Conservation (phyloP, 371 early-diverging fungal genomes). For the Funneliformis caledonium region DNA sequence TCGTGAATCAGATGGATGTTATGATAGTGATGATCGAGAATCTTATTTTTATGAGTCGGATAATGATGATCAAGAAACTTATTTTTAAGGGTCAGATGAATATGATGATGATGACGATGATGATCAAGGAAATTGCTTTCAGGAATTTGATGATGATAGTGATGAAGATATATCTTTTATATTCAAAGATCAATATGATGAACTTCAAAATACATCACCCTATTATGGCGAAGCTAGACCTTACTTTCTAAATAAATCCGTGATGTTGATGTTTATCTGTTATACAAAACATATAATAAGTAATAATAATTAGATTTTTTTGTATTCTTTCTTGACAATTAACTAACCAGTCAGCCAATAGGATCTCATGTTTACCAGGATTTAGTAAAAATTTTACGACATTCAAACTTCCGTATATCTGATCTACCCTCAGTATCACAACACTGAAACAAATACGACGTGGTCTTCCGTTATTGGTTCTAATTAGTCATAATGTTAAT, state of each 20-base stretch:
- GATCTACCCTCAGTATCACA: neutral
- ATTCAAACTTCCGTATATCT: neutral
- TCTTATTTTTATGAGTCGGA: too few species aligned
- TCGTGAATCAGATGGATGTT: too few species aligned
- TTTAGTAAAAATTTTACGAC: neutral
- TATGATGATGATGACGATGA: too few species aligned
- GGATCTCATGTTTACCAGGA: neutral
- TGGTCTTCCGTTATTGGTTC: neutral
- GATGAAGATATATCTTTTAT: too few species aligned
- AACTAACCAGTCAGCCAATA: neutral
- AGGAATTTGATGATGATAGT: too few species aligned
- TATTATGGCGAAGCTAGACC: neutral
- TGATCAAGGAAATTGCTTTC: too few species aligned
- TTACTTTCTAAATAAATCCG: neutral
- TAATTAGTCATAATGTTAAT: neutral
- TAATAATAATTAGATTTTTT: neutral
- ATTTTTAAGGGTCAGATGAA: too few species aligned
- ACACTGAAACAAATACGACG: neutral
- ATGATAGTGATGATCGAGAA: too few species aligned
- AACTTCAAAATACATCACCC: neutral
- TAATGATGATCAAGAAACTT: too few species aligned
- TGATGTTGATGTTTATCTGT: neutral
- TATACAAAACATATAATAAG: constrained; percentile 8
- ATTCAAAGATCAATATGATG: neutral
- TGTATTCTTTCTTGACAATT: too few species aligned